Evolutionary conservation across 1,139 yeast species (phyloP).

Genomic region (Trichomonascaceae sp.): DNA sequence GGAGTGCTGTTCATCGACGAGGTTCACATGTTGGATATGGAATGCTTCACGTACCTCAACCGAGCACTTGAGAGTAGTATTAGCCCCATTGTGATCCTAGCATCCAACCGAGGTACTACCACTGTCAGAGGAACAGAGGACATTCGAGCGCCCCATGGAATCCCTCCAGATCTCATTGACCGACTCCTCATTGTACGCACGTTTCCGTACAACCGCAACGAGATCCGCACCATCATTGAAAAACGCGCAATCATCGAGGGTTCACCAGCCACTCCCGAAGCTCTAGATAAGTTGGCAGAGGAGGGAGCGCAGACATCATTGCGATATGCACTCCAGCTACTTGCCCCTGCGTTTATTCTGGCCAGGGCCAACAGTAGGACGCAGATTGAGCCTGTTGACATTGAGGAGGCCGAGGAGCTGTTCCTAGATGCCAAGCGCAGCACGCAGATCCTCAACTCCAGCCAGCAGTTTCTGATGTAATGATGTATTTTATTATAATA

Average conservation of each 20-base stretch:
- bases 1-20: slow-evolving; percentile 97
- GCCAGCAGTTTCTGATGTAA: slow-evolving; percentile 18
- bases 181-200: slow-evolving; percentile 86
- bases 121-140: slow-evolving; percentile 87
- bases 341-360: slow-evolving; percentile 82
- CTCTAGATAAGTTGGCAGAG: slow-evolving; percentile 57
- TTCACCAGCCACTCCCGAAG: slow-evolving; percentile 48
- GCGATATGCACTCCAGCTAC: slow-evolving; percentile 81
- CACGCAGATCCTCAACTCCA: slow-evolving; percentile 52
- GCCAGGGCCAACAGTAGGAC: slow-evolving; percentile 61
- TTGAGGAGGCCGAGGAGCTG: slow-evolving; percentile 75
- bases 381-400: slow-evolving; percentile 56
- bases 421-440: slow-evolving; percentile 87
- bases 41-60: slow-evolving; percentile 86
- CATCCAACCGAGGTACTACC: slow-evolving; percentile 90
- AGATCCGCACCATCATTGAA: slow-evolving; percentile 66
- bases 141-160: slow-evolving; percentile 85
- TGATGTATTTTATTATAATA: slow-evolving; percentile 1
- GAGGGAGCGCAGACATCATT: slow-evolving; percentile 67
- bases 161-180: slow-evolving; percentile 91
- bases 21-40: slow-evolving; percentile 95
- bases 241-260: slow-evolving; percentile 72
- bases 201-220: slow-evolving; percentile 71
- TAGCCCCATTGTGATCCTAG: slow-evolving; percentile 90
- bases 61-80: slow-evolving; percentile 84